Evolutionary conservation across 345 rosid species (phyloP).

Genomic region (Rhizophora mangle): DNA sequence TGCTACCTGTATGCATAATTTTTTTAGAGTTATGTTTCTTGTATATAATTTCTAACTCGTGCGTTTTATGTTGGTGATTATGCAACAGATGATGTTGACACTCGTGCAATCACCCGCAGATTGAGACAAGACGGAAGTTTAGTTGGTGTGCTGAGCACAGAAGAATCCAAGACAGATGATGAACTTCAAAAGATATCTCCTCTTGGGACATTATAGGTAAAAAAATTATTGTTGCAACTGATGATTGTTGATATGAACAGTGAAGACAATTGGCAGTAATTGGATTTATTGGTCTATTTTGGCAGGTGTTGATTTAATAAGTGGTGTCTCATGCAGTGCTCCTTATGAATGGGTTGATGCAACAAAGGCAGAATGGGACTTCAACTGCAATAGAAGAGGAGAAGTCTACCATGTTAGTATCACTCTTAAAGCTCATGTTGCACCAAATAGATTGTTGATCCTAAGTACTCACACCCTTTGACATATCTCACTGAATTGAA

Average conservation of each 20-base stretch:
- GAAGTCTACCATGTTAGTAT: conserved; percentile 55
- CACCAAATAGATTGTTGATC: conserved; percentile 10
- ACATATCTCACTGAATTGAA: conserved; percentile 29
- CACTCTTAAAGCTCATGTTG: conserved; percentile 10
- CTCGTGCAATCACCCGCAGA: conserved; percentile 92
- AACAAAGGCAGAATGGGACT: conserved; percentile 80
- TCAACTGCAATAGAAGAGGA: conserved; percentile 43
- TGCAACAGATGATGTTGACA: conserved; percentile 82
- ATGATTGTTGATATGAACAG: neutral
- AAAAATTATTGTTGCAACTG: neutral
- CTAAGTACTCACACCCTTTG: conserved; percentile 7
- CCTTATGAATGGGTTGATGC: conserved; percentile 81
- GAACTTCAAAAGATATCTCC: conserved; percentile 80
- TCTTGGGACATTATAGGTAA: conserved; percentile 95
- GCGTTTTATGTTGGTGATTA: conserved; percentile 1
- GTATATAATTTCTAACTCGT: conserved; percentile 1
- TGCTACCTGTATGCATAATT: neutral
- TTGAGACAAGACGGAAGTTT: conserved; percentile 97
- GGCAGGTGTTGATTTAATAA: conserved; percentile 85
- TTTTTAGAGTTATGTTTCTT: neutral
- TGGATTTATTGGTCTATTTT: conserved; percentile 16
- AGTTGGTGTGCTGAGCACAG: conserved; percentile 88
- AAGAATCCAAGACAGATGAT: conserved; percentile 61
- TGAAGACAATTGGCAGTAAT: neutral
- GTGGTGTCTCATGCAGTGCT: conserved; percentile 68